phyloP scores from a whole-genome alignment of 805 yeast species.

The Candida glaebosa region DNA sequence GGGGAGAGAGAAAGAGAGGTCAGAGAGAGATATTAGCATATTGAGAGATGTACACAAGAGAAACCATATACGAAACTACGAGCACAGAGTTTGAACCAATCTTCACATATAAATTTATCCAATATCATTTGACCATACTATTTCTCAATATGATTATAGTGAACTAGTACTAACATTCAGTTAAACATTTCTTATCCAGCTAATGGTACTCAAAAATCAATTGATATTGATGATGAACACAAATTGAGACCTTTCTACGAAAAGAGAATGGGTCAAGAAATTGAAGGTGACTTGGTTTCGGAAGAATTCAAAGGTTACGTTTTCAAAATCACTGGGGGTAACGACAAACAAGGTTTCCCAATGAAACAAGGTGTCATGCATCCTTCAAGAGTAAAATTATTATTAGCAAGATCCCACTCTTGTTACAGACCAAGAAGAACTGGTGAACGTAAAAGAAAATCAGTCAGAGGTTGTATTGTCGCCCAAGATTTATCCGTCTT shows the following conservation, averaged over 20 bases:
- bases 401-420: constrained; percentile 90
- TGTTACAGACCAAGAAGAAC: constrained; percentile 99
- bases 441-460: constrained; percentile 99
- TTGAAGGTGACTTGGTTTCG: constrained; percentile 96
- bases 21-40: too few species aligned
- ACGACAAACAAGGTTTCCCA: constrained; percentile 99
- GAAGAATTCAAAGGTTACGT: constrained; percentile 99
- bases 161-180: constrained; percentile 45
- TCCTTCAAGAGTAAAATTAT: constrained; percentile 98
- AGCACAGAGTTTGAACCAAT: too few species aligned
- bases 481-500: constrained; percentile 95
- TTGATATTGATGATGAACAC: constrained; percentile 99
- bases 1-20: too few species aligned
- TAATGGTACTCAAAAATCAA: constrained; percentile 98
- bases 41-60: too few species aligned
- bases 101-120: too few species aligned
- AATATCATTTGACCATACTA: too few species aligned
- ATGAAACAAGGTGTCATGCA: constrained; percentile 99
- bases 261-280: constrained; percentile 99
- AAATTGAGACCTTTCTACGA: constrained; percentile 97
- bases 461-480: constrained; percentile 99
- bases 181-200: constrained; percentile 99
- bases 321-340: constrained; percentile 99
- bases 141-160: too few species aligned
- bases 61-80: too few species aligned